A percentile compares a stretch with the other conserved stretches of the same genome.
phyloP scores from a whole-genome alignment of 441 rosid genomes.

The Syzygium malaccense region DNA sequence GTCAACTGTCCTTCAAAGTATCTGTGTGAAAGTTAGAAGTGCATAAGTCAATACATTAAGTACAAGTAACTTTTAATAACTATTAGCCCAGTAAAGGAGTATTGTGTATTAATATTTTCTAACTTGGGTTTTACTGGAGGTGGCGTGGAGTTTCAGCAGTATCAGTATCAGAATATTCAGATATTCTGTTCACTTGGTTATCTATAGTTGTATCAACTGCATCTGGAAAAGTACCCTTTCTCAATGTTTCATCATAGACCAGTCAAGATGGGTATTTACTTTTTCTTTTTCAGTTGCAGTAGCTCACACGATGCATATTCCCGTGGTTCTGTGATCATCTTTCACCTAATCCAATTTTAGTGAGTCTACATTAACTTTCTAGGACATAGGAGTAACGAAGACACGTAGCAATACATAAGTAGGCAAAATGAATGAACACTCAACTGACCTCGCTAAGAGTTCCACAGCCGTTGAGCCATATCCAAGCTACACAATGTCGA shows the following conservation, averaged over 20 bases:
- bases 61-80: background rate
- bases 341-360: background rate
- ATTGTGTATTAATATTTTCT: background rate
- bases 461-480: constrained; percentile 97
- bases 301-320: background rate
- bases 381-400: background rate
- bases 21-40: constrained; percentile 25
- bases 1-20: constrained; percentile 91
- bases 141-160: background rate
- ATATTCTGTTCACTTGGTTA: background rate
- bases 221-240: background rate
- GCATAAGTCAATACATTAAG: background rate
- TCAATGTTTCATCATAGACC: background rate
- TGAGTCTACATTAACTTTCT: background rate
- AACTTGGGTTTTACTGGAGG: background rate
- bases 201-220: background rate
- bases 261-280: background rate
- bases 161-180: background rate
- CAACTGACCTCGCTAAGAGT: constrained; percentile 61
- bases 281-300: background rate
- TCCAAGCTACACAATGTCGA: constrained; percentile 61
- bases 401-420: constrained; percentile 1
- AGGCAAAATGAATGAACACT: background rate
- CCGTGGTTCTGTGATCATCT: background rate
- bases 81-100: background rate